These are phyloP conservation scores for Kazachstania viticola DNA, from an alignment of 805 yeast genomes.

Conservation along the genomic window DNA sequence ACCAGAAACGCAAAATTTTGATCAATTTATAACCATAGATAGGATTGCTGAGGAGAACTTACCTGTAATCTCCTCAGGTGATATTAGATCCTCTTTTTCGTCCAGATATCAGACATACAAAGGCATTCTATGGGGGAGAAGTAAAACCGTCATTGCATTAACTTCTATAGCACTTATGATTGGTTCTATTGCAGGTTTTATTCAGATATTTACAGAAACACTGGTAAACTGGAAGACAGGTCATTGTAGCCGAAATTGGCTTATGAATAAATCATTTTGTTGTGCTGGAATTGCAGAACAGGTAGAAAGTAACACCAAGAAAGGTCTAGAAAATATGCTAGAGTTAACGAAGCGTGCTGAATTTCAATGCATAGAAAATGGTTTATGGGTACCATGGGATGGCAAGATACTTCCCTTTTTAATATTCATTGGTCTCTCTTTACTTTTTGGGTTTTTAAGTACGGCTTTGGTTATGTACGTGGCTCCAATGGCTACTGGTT, in stretches of 20 bases:
- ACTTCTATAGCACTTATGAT: conserved; percentile 64
- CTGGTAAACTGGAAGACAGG: conserved; percentile 73
- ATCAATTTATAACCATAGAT: conserved; percentile 55
- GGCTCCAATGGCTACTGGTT: conserved; percentile 92
- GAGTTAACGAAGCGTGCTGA: conserved; percentile 23
- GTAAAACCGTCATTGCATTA: conserved; percentile 52
- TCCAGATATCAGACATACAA: conserved; percentile 7
- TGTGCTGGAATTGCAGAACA: conserved; percentile 30
- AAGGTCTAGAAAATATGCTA: conserved; percentile 10
- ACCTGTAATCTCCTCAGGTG: conserved; percentile 26
- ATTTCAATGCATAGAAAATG: conserved; percentile 36
- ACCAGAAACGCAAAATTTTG: conserved; percentile 32
- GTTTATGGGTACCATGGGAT: conserved; percentile 59
- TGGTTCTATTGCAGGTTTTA: conserved; percentile 73
- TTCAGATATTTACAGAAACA: conserved; percentile 79
- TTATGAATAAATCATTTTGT: conserved; percentile 67
- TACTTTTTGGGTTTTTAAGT: conserved; percentile 50
- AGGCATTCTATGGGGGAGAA: conserved; percentile 16
- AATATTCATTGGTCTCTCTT: conserved; percentile 47
- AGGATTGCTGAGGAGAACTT: conserved; percentile 52
- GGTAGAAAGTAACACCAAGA: conserved; percentile 32
- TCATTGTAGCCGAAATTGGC: conserved; percentile 57
- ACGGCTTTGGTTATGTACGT: conserved; percentile 55
- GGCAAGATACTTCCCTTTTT: conserved; percentile 36
- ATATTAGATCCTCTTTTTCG: conserved; percentile 3